phyloP scores from a whole-genome alignment of 805 yeast genomes.

The Metschnikowia koreensis region DNA sequence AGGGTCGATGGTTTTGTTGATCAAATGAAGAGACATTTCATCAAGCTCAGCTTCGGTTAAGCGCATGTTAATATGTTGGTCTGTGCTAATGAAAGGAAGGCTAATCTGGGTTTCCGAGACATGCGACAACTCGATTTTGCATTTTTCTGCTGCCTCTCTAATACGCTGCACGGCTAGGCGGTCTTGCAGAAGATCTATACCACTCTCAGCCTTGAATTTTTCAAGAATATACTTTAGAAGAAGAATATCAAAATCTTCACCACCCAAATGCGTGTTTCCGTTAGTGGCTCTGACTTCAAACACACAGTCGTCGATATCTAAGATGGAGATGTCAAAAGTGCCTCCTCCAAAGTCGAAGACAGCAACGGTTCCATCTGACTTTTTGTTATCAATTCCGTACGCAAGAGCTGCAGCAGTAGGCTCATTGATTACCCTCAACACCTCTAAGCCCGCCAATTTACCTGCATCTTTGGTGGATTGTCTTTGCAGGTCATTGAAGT shows the following conservation, averaged over 20 bases:
- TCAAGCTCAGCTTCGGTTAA: slow-evolving; percentile 70
- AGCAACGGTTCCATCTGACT: slow-evolving; percentile 50
- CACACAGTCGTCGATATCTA: slow-evolving; percentile 77
- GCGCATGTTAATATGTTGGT: slow-evolving; percentile 56
- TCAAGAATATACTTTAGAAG: slow-evolving; percentile 57
- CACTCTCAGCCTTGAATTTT: slow-evolving; percentile 52
- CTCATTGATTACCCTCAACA: slow-evolving; percentile 74
- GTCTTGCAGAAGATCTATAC: slow-evolving; percentile 48
- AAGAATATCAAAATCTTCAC: slow-evolving; percentile 79
- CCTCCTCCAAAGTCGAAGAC: slow-evolving; percentile 84
- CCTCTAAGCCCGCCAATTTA: slow-evolving; percentile 68
- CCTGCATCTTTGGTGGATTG: slow-evolving; percentile 85
- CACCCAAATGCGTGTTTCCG: slow-evolving; percentile 84
- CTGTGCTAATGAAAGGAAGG: slow-evolving; percentile 65
- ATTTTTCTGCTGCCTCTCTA: slow-evolving; percentile 75
- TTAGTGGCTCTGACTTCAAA: slow-evolving; percentile 81
- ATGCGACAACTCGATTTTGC: slow-evolving; percentile 73
- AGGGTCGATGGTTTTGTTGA: slow-evolving; percentile 67
- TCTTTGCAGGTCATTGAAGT: slow-evolving; percentile 78
- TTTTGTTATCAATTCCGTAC: slow-evolving; percentile 75
- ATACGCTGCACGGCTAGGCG: slow-evolving; percentile 68
- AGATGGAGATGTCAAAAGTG: slow-evolving; percentile 75
- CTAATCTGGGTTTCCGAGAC: slow-evolving; percentile 59
- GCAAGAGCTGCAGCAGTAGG: slow-evolving; percentile 95
- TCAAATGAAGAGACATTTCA: slow-evolving; percentile 60